These are phyloP conservation scores for Colletotrichum abscissum DNA, from an alignment of 2,329 filamentous ascomycete species.

Conservation along the genomic window DNA sequence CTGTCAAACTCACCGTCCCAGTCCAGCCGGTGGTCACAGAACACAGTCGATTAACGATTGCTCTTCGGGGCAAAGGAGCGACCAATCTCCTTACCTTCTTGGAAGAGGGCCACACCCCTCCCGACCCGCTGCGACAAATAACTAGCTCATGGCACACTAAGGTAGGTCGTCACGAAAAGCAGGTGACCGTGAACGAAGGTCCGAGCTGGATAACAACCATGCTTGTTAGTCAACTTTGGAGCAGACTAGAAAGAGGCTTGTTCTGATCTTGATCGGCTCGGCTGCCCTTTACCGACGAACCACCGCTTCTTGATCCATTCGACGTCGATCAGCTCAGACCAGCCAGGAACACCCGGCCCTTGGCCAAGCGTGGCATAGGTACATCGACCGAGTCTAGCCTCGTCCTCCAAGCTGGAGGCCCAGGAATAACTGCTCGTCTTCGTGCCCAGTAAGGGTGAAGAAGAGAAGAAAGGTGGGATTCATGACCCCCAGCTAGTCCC, in stretches of 20 bases:
- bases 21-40: slow-evolving; percentile 1
- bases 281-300: slow-evolving; percentile 6
- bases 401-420: slow-evolving; percentile 8
- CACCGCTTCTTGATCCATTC: not conserved
- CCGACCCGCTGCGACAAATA: slow-evolving; percentile 1
- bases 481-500: slow-evolving; percentile 7
- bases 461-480: not conserved
- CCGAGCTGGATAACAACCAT: slow-evolving; percentile 1
- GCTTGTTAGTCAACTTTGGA: not conserved
- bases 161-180: not conserved
- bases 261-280: slow-evolving; percentile 31
- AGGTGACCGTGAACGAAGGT: slow-evolving; percentile 1
- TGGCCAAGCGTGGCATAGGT: slow-evolving; percentile 8
- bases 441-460: slow-evolving; percentile 3
- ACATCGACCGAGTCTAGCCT: not conserved
- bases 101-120: not conserved
- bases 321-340: slow-evolving; percentile 13
- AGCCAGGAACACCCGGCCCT: slow-evolving; percentile 21
- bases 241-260: slow-evolving; percentile 18
- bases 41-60: not conserved
- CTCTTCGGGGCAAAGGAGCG: slow-evolving; percentile 7
- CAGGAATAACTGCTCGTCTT: slow-evolving; percentile 1
- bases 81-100: not conserved
- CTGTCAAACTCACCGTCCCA: not conserved
- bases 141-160: not conserved